A percentile compares a stretch with the other conserved stretches of the same genome.
Evolutionary conservation across 2,329 filamentous ascomycete genomes (phyloP).

Genomic region (Trichothecium sympodiale): DNA sequence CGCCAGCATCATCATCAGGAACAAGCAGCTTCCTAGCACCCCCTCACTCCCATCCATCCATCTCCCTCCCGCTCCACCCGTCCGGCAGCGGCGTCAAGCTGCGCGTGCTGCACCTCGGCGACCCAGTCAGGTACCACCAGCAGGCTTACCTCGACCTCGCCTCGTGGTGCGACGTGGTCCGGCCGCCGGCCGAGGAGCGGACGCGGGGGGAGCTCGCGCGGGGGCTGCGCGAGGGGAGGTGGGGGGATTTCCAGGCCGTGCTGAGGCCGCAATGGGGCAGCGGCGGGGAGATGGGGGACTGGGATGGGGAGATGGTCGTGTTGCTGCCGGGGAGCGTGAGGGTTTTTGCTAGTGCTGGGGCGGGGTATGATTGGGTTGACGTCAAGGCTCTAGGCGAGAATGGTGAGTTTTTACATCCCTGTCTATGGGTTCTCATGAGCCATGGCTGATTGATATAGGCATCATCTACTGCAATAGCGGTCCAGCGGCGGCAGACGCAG

Average conservation of each 20-base stretch:
- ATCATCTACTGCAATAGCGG: slow-evolving; percentile 66
- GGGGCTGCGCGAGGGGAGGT: slow-evolving; percentile 37
- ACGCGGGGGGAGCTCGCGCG: slow-evolving; percentile 35
- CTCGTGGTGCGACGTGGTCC: slow-evolving; percentile 35
- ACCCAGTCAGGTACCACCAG: slow-evolving; percentile 41
- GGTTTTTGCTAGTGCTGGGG: slow-evolving; percentile 55
- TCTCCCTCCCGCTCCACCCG: slow-evolving; percentile 13
- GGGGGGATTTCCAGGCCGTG: slow-evolving; percentile 43
- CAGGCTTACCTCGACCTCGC: slow-evolving; percentile 32
- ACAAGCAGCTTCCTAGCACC: no score
- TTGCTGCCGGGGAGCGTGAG: slow-evolving; percentile 43
- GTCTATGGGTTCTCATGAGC: not conserved
- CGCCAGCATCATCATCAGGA: slow-evolving; percentile 25
- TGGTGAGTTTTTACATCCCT: slow-evolving; percentile 27
- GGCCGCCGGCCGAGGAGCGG: slow-evolving; percentile 38
- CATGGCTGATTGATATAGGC: slow-evolving; percentile 20
- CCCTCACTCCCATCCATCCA: slow-evolving; percentile 10
- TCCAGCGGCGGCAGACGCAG: slow-evolving; percentile 58
- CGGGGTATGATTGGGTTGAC: slow-evolving; percentile 57
- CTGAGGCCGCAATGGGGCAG: slow-evolving; percentile 53
- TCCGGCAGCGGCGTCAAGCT: slow-evolving; percentile 17
- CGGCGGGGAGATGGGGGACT: slow-evolving; percentile 55
- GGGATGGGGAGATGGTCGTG: slow-evolving; percentile 48
- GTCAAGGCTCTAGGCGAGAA: slow-evolving; percentile 47
- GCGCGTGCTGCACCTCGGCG: slow-evolving; percentile 67